Base-by-base conservation (phyloP, 371 early-diverging fungal species). In the Syncephalis plumigaleata region DNA sequence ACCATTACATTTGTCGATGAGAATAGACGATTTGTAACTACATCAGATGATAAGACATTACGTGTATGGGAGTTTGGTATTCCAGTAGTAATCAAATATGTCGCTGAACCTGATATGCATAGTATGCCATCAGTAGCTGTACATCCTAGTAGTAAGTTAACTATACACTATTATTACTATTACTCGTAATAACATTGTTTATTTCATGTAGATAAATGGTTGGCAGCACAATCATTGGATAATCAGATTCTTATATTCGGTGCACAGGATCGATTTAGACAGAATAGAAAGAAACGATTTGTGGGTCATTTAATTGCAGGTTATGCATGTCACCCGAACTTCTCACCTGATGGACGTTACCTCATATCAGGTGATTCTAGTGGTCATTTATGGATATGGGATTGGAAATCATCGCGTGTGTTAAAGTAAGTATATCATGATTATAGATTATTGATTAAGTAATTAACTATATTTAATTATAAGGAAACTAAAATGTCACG, bases 21-120 rank as follows among this genome's bases (percentile, higher is more conserved):
- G 2, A 86, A 86, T 60, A 67, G 91, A 49, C 75, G 91, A 44
- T 98, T 95, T 57, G 81, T 98, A 37, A 84, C 91, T 4, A 91
- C 95, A 1, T 83, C 85, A 11, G 95, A 94, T 60, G 98, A 98
- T 69, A 94, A 95, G 63, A 87, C 90, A 3, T 62, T 98, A 61
- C 74, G 96, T 46, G 91, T 84, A 26, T 98, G 96, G 96, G 98
- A 98, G 68, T 89, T 71, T 56, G 94, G 85, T 55, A 92, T 94
- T 50, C 96, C 96, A 2, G 91, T 95, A 8, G 91, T 89, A 36
- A 90, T 98, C 69, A 91, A 92, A 66, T 87, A 90, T 52, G 77
- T 93, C 55, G 91, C 94, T 9, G 96, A 98, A 47, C 89, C 94
- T 2, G 76, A 79, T 49, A 93, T 98, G 93, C 89, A 93, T 56